Base-by-base conservation (phyloP, 352 stramenopile species). In the Phytopythium kandeliae region DNA sequence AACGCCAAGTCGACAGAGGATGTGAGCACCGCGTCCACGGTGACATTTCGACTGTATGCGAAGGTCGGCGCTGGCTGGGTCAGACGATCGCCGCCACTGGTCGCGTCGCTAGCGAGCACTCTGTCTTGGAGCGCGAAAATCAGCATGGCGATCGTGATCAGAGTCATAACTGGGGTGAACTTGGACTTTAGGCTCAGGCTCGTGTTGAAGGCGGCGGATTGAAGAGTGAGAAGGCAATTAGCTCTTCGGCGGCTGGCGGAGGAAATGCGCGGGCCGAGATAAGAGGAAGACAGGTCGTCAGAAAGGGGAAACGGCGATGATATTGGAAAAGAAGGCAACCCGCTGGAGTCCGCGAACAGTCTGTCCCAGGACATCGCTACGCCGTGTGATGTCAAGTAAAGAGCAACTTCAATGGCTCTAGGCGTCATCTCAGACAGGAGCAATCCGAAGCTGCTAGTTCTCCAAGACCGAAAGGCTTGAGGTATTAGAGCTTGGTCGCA, bases 1-100 rank as follows among this genome's bases (percentile, higher is more conserved):
- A 62, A 62, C 31, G 55, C 55, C 8, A 19, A 19, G 36, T 62
- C 50, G 24, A 48, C 49, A 5, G 38, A 35, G 35, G 49, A 37
- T 11, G 48, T 52, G 26, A 62, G 25, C 12, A 51, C 36, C 25
- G 28, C 44, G 44, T 47, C 38, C 24, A 43, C 57, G 25, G 37
- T 58, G 25, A 31, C 51, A 41, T 55, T 55, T 36, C 48, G 57
- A 22, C 33, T 24, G 22, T 38, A 26, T 44, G 40, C 50, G 51
- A 59, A 63, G 22, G 36, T 54, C 9, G 57, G 50, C 0, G 51
- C 45, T 12, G 57, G 47, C 35, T 54, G 47, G 4, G 17, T 12
- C 11, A 46, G 11, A 7, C 15, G 22, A 10, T 46, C 40, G 21
- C 11, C 22, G 6, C 40, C 40, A 6, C 22, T 15, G 40, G 5